Evolutionary conservation across 2,329 filamentous ascomycete species (phyloP).

Genomic region (Penicillium sp.): DNA sequence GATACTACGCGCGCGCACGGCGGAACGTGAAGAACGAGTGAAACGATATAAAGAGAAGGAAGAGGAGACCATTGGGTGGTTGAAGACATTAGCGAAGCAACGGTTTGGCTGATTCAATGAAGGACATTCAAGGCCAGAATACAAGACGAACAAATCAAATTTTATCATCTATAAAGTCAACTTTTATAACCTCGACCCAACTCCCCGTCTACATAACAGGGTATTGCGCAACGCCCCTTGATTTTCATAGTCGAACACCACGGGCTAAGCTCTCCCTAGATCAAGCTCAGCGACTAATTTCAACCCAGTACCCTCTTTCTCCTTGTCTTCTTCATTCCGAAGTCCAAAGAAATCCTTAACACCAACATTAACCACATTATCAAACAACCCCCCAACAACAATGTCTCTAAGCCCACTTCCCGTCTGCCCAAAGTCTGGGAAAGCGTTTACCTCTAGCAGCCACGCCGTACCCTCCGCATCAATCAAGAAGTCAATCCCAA

Average conservation of each 20-base stretch:
- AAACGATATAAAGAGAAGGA: constrained; percentile 75
- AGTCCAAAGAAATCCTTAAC: constrained; percentile 70
- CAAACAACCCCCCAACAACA: constrained; percentile 78
- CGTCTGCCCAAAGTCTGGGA: constrained; percentile 94
- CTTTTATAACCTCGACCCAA: background rate
- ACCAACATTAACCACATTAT: constrained; percentile 70
- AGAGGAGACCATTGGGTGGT: constrained; percentile 79
- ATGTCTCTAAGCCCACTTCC: constrained; percentile 70
- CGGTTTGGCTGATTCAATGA: constrained; percentile 65
- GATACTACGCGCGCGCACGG: constrained; percentile 72
- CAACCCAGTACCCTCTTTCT: constrained; percentile 31
- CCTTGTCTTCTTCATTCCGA: constrained; percentile 25
- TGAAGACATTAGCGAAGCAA: constrained; percentile 78
- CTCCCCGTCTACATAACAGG: background rate
- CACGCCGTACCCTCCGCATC: constrained; percentile 68
- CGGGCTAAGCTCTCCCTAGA: constrained; percentile 36
- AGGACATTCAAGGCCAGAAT: background rate
- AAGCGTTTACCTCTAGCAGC: constrained; percentile 92
- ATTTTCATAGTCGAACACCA: background rate
- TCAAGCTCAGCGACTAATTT: constrained; percentile 48
- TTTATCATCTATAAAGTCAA: background rate
- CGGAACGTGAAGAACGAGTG: constrained; percentile 79
- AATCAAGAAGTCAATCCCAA: constrained; percentile 88
- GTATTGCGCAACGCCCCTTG: background rate
- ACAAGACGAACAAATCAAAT: background rate